Base-by-base conservation (phyloP, 441 rosid species). In the Rhodomyrtus psidioides region DNA sequence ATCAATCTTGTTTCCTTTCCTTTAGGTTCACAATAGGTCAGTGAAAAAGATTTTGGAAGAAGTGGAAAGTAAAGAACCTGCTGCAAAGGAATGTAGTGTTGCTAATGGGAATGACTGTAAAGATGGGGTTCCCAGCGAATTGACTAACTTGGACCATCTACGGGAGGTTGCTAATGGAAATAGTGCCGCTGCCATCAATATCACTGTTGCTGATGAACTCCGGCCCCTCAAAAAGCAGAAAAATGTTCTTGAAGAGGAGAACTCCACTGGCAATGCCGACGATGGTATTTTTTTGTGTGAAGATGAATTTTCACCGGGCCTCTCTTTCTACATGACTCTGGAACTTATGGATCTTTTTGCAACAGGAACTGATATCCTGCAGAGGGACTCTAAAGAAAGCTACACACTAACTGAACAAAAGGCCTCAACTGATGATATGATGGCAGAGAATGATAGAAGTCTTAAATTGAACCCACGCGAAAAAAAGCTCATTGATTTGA, bases 401-500 rank as follows among this genome's bases (percentile, higher is more conserved):
- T 34, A 70, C 87, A 83, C 82, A 65, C 84, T 85, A 90, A 55
- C 84, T 30, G 88, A 92, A 82, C 39, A 79, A 27, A 86, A 88
- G 76, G 86, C 74, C 81, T 85, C 82, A 27, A 60, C 60, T 60
- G 91, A 90, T 82, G 88, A 84, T 88, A 53, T 86, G 82, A 79
- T 83, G 55, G 58, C 84, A 56, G 98, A 94, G 89, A 91, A 93
- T 86, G 96, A 93, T 75, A 82, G 70, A 82, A 90, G 94, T 89
- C 92, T 93, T 82, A 94, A 94, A 90, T 60, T 86, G 54, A 97
- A 96, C 79, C 92, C 91, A 55, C 95, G 98, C 56, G 99, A 97
- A 87, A 96, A 91, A 93, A 97, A 93, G 94, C 92, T 94, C 59
- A 92, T 97, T 87, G 99, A 96, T 90, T 96, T 97, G 79, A 94